Evolutionary conservation across 2,329 filamentous ascomycete species (phyloP).

Genomic region (Fonsecaea erecta): DNA sequence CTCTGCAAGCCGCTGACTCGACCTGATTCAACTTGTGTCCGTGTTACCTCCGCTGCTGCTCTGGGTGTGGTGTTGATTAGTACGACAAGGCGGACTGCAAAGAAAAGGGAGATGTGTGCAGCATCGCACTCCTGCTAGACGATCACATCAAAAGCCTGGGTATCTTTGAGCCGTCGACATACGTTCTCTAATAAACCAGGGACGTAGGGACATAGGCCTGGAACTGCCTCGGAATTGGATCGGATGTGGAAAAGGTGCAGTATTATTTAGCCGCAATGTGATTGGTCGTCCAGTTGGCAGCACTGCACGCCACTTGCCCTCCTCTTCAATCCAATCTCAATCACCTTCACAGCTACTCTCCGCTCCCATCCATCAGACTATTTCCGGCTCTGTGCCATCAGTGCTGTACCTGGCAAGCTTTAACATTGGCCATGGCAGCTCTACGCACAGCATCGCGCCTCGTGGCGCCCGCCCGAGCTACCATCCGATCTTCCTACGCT

Average conservation of each 20-base stretch:
- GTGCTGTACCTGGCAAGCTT: slow-evolving; percentile 13
- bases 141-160: not conserved
- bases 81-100: not conserved
- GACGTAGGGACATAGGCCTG: not conserved
- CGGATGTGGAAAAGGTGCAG: slow-evolving; percentile 20
- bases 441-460: slow-evolving; percentile 55
- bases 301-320: slow-evolving; percentile 20
- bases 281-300: slow-evolving; percentile 29
- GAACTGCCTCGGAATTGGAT: slow-evolving; percentile 21
- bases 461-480: slow-evolving; percentile 42
- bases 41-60: not conserved
- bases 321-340: slow-evolving; percentile 12
- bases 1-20: slow-evolving; percentile 8
- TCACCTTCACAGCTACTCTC: slow-evolving; percentile 22
- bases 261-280: slow-evolving; percentile 30
- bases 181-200: not conserved
- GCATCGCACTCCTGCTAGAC: not conserved
- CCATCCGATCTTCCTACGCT: slow-evolving; percentile 46
- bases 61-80: not conserved
- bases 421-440: slow-evolving; percentile 49
- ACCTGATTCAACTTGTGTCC: not conserved
- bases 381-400: slow-evolving; percentile 3
- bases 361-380: not conserved
- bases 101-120: not conserved
- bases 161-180: not conserved